A percentile compares a stretch with the other conserved stretches of the same genome.
Evolutionary conservation across 345 rosid species (phyloP).

Genomic region (Clausena lansium): DNA sequence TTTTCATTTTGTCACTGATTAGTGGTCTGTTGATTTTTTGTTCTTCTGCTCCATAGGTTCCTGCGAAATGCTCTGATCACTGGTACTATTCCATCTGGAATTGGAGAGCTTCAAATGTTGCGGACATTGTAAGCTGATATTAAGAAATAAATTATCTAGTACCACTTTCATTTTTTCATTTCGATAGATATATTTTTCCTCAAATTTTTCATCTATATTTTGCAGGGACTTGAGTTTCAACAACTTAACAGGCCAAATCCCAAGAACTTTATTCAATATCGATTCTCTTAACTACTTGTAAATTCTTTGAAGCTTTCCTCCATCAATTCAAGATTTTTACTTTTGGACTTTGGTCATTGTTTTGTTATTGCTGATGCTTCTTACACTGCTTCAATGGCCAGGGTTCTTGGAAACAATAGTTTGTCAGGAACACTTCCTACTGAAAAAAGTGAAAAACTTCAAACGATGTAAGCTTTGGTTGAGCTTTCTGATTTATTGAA

Average conservation of each 20-base stretch:
- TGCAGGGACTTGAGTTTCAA: constrained; percentile 45
- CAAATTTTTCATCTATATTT: not conserved
- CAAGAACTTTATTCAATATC: constrained; percentile 27
- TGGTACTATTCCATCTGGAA: constrained; percentile 23
- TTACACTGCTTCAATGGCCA: constrained; percentile 10
- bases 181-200: not conserved
- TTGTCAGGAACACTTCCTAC: constrained; percentile 30
- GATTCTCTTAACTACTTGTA: constrained; percentile 24
- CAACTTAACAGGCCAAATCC: constrained; percentile 33
- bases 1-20: not conserved
- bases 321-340: not conserved
- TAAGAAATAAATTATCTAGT: too few species aligned
- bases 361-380: not conserved
- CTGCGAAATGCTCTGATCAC: constrained; percentile 31
- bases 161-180: not conserved
- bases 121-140: constrained; percentile 26
- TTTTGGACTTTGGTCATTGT: not conserved
- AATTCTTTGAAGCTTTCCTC: not conserved
- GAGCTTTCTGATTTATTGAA: not conserved
- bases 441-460: constrained; percentile 24
- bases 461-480: constrained; percentile 27
- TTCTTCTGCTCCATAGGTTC: constrained; percentile 11
- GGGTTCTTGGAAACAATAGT: constrained; percentile 45
- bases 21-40: not conserved
- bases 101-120: constrained; percentile 23